Conservation (phyloP, 169 alveolate genomes). For the Eimeria maxima region DNA sequence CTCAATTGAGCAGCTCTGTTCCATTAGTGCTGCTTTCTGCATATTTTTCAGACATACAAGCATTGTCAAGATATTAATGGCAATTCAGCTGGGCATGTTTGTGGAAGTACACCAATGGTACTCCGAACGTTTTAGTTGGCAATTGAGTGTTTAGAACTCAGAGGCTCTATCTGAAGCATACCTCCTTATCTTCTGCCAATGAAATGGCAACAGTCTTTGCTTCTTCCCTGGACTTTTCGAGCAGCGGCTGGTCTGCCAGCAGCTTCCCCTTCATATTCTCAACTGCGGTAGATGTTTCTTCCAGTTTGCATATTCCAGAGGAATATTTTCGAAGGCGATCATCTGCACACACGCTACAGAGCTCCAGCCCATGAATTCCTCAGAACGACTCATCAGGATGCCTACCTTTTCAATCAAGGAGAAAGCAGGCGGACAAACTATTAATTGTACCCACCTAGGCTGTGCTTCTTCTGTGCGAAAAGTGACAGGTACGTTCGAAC, state of each 20-base stretch:
- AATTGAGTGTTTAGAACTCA: background rate
- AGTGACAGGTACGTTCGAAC: conserved; percentile 59
- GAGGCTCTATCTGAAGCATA: conserved; percentile 63
- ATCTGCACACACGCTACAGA: background rate
- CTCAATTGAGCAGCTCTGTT: conserved; percentile 82
- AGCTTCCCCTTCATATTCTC: conserved; percentile 92
- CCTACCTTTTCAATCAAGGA: background rate
- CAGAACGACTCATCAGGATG: background rate
- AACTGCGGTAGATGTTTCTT: conserved; percentile 95
- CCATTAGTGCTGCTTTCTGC: conserved; percentile 81
- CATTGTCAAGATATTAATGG: background rate
- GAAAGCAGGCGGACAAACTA: background rate
- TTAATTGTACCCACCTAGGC: conserved; percentile 60
- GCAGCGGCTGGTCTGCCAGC: conserved; percentile 90
- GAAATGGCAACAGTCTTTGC: conserved; percentile 37
- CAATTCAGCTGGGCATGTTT: background rate
- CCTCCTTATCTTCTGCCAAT: conserved; percentile 85
- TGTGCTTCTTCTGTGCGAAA: conserved; percentile 77
- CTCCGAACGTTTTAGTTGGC: background rate
- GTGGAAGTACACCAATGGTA: background rate
- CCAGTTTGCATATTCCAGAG: conserved; percentile 94
- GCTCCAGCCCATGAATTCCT: background rate
- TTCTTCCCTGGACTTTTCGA: conserved; percentile 90
- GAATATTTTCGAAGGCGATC: conserved; percentile 91
- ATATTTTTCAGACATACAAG: conserved; percentile 56